Evolutionary conservation across 306 rosid species (phyloP).

Genomic region (peach (Prunus persica)): Prunus_persica_NCBIv2 NC_034010.1:24818001-24818500

Average conservation of each 20-base stretch:
- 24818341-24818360: slow-evolving; percentile 10
- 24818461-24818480: slow-evolving; percentile 28
- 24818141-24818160: slow-evolving; percentile 32
- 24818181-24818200: not conserved
- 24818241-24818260: slow-evolving; percentile 23
- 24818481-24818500: slow-evolving; percentile 11
- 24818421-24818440: slow-evolving; percentile 21
- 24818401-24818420: slow-evolving; percentile 29
- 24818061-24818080: slow-evolving; percentile 16
- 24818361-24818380: slow-evolving; percentile 12
- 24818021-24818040: slow-evolving; percentile 25
- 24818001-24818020: slow-evolving; percentile 30
- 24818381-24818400: slow-evolving; percentile 30
- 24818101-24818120: slow-evolving; percentile 23
- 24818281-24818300: slow-evolving; percentile 22
- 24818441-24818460: slow-evolving; percentile 14
- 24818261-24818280: slow-evolving; percentile 21
- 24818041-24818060: slow-evolving; percentile 14
- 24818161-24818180: slow-evolving; percentile 16
- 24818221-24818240: slow-evolving; percentile 17
- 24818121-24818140: slow-evolving; percentile 19
- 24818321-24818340: slow-evolving; percentile 22
- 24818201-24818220: slow-evolving; percentile 20
- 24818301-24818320: slow-evolving; percentile 26
- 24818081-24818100: slow-evolving; percentile 14